Base-by-base conservation (phyloP, 1,284 basidiomycete species). In the Irpex lacteus region DNA sequence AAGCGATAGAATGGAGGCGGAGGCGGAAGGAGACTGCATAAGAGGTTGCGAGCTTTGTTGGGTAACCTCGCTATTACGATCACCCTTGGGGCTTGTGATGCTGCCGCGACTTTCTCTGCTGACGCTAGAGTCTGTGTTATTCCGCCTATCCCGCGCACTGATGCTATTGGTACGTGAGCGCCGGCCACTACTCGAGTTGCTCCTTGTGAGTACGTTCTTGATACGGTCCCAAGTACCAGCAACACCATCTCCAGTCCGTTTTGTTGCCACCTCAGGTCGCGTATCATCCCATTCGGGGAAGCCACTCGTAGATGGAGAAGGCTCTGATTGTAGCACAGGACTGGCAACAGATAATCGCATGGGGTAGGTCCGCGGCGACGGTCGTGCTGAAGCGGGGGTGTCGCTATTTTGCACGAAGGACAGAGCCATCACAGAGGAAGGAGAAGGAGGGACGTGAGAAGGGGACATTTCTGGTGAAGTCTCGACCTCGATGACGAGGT, bases 131-230 rank as follows among this genome's bases (percentile, higher is more conserved):
- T 90, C 88, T 2, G 86, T 87, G 65, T 88, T 81, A 72, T 87
- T 85, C 50, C 85, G 81, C 67, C 83, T 77, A 60, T 90, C 87
- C 54, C 89, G 84, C 52, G 83, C 82, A 55, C 82, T 82, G 63
- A 91, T 82, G 70, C 90, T 92, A 70, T 92, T 92, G 50, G 89
- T 87, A 44, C 91, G 85, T 60, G 91, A 92, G 56, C 91, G 85
- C 66, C 90, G 83, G 5, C 91, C 91, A 61, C 76, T 81, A 62
- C 80, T 83, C 55, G 90, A 90, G 19, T 80, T 82, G 50, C 85
- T 85, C 64, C 89, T 81, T 34, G 82, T 81, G 69, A 90, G 83
- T 1, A 85, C 81, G 66, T 76, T 82, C 72, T 87, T 87, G 64
- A 90, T 78, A 70, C 85, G 90, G 66, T 88, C 85, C 90, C 90